phyloP scores from a whole-genome alignment of 1,284 basidiomycete genomes.

The Ustilago bromivora region DNA sequence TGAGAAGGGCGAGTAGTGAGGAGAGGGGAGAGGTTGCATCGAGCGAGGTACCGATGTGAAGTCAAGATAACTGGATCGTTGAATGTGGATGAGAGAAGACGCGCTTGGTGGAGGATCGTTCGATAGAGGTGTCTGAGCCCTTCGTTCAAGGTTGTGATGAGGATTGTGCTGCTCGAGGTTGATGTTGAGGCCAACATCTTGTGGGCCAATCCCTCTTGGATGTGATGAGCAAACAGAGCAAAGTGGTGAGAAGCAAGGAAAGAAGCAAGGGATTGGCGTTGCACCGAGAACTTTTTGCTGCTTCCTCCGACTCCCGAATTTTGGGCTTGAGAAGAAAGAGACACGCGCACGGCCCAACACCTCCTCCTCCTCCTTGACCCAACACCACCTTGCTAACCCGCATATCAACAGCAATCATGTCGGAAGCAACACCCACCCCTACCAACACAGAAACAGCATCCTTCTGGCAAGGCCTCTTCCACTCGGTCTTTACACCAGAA shows the following conservation, averaged over 20 bases:
- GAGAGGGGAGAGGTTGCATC: constrained; percentile 40
- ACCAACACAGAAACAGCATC: background rate
- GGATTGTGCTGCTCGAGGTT: constrained; percentile 8
- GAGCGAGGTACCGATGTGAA: constrained; percentile 40
- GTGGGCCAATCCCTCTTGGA: background rate
- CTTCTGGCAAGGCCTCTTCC: constrained; percentile 33
- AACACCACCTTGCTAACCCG: no score
- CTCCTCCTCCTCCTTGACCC: background rate
- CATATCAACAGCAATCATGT: background rate
- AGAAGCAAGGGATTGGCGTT: constrained; percentile 20
- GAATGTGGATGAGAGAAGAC: constrained; percentile 28
- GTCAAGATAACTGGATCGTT: constrained; percentile 27
- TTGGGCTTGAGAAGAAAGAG: constrained; percentile 10
- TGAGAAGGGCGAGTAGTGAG: background rate
- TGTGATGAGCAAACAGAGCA: background rate
- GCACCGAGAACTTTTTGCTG: background rate
- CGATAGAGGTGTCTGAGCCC: constrained; percentile 43
- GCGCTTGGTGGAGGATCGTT: constrained; percentile 35
- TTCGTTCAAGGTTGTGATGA: constrained; percentile 12
- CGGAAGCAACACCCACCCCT: constrained; percentile 13
- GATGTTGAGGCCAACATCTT: constrained; percentile 24
- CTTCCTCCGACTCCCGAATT: constrained; percentile 27
- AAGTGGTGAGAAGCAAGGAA: background rate
- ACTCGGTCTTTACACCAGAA: constrained; percentile 63
- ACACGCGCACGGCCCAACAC: constrained; percentile 10